Evolutionary conservation across 2,329 filamentous ascomycete species (phyloP).

Genomic region (Geosmithia flava): DNA sequence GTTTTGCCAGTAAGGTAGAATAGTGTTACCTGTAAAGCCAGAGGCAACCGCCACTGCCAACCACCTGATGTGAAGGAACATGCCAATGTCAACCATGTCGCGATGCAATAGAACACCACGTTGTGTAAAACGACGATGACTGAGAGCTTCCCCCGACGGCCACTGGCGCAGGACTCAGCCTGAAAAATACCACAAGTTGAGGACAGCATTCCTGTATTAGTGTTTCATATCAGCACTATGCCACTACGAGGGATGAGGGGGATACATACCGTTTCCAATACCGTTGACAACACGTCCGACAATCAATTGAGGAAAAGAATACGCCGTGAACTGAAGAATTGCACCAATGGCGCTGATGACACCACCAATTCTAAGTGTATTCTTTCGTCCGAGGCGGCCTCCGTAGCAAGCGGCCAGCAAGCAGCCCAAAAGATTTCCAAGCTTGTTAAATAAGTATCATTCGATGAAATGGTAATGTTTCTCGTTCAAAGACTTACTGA

Average conservation of each 20-base stretch:
- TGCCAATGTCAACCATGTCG: constrained; percentile 1
- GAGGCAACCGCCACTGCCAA: constrained; percentile 1
- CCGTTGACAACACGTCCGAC: constrained; percentile 1
- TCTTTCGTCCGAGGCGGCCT: background rate
- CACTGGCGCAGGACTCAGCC: constrained; percentile 1
- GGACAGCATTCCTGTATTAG: background rate
- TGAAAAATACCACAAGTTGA: constrained; percentile 1
- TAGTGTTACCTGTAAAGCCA: background rate
- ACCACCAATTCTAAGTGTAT: background rate
- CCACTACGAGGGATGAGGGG: background rate
- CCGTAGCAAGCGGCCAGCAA: constrained; percentile 1
- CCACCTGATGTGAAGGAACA: constrained; percentile 1
- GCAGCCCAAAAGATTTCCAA: constrained; percentile 1
- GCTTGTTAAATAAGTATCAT: background rate
- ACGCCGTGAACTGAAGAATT: constrained; percentile 1
- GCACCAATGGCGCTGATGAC: background rate
- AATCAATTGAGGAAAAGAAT: background rate
- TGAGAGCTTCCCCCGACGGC: background rate
- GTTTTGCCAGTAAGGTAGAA: background rate
- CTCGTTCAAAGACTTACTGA: background rate
- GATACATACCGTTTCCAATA: background rate
- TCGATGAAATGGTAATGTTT: background rate
- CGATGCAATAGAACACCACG: constrained; percentile 2
- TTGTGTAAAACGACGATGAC: constrained; percentile 2
- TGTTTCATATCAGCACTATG: background rate